Base-by-base conservation (phyloP, 768 basidiomycete genomes). In the Calocybe gangraenosa region DNA sequence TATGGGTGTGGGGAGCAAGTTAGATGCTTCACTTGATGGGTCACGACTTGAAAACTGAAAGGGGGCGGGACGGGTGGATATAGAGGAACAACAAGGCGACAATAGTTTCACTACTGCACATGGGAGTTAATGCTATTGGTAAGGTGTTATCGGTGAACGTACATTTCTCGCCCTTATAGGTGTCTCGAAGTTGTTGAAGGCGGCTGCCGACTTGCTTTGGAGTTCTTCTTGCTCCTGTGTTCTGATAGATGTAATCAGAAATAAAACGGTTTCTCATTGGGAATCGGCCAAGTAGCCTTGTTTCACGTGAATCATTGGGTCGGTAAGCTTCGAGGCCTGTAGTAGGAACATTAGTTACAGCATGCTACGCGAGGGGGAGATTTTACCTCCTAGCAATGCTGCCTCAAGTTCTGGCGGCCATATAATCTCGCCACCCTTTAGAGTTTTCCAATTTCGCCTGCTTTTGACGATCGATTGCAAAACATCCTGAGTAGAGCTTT, bases 351-450 rank as follows among this genome's bases (percentile, higher is more conserved):
- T 23, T 20, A 37, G 7, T 19, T 5, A 14, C 10, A 32, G 14
- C 37, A 31, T 37, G 40, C 22, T 22, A 18, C 36, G 37, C 36
- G 19, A 35, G 38, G 15, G 30, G 17, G 15, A 14, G 17, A 35
- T 38, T 65, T 32, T 49, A 81, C 85, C 85, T 73, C 85, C 80
- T 35, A 87, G 72, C 51, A 87, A 69, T 37, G 82, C 81, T 17
- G 78, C 83, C 65, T 87, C 85, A 39, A 87, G 76, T 53, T 81
- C 74, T 7, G 81, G 82, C 39, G 85, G 84, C 85, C 85, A 87
- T 18, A 87, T 83, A 7, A 81, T 74, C 58, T 87, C 84, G 23
- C 78, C 75, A 37, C 81, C 84, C 58, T 76, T 75, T 19, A 81
- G 64, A 0, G 81, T 83, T 59, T 85, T 84, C 81, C 82, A 87